These are phyloP conservation scores for Globisporangium recalcitrans DNA, from an alignment of 352 stramenopile species.

Conservation along the genomic window DNA sequence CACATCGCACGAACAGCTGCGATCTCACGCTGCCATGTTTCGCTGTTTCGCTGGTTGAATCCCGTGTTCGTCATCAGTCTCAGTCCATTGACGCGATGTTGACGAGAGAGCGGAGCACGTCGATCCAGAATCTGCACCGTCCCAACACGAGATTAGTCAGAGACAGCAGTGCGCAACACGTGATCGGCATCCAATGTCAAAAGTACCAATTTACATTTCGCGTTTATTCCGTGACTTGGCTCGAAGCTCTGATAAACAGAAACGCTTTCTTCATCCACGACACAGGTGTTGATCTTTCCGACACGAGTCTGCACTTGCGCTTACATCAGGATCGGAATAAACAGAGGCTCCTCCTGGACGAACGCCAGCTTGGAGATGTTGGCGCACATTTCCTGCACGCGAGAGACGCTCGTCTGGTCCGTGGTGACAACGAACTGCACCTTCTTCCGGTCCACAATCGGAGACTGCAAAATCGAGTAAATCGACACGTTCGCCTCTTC, in stretches of 20 bases:
- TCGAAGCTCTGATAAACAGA: too few relatives aligned
- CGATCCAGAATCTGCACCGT: neutral
- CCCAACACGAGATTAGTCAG: neutral
- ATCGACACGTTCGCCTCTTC: constrained; percentile 95
- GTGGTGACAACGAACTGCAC: constrained; percentile 96
- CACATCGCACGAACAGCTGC: neutral
- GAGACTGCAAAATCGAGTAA: constrained; percentile 96
- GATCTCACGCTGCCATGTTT: neutral
- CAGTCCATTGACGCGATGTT: neutral
- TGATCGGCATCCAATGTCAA: neutral
- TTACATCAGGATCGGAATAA: constrained; percentile 59
- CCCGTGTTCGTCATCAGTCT: neutral
- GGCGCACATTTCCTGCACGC: constrained; percentile 85
- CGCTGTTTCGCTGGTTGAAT: neutral
- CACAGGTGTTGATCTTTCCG: neutral
- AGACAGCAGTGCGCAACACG: neutral
- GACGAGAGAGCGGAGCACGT: too few relatives aligned
- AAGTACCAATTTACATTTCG: constrained; percentile 3
- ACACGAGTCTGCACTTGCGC: neutral
- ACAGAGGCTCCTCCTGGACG: constrained; percentile 78
- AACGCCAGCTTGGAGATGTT: constrained; percentile 88
- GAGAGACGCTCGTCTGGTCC: constrained; percentile 85
- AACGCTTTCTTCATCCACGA: neutral
- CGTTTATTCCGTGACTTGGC: too few relatives aligned
- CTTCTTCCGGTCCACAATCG: constrained; percentile 89